Evolutionary conservation across 2,329 filamentous ascomycete genomes (phyloP).

Genomic region (Fusarium brevicatenulatum): DNA sequence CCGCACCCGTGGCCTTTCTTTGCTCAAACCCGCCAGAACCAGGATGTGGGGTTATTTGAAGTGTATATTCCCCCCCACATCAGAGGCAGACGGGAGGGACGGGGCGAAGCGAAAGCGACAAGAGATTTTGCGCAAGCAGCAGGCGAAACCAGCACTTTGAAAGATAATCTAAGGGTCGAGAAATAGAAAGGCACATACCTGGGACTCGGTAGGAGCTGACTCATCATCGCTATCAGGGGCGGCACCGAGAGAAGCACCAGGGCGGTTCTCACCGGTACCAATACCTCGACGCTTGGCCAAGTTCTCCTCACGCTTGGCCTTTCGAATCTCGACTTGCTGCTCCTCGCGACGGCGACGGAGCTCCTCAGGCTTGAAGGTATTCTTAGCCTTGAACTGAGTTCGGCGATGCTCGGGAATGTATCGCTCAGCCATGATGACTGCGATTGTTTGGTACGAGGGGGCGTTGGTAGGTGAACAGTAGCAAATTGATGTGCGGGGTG

Average conservation of each 20-base stretch:
- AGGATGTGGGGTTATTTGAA: conserved; percentile 49
- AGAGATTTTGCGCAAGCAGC: conserved; percentile 12
- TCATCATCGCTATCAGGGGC: conserved; percentile 98
- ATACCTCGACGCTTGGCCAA: conserved; percentile 98
- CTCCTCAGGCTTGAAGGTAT: conserved; percentile 98
- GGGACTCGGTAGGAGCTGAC: conserved; percentile 90
- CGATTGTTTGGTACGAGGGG: conserved; percentile 41
- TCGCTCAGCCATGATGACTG: conserved; percentile 88
- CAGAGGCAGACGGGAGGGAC: conserved; percentile 36
- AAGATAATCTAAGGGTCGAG: conserved; percentile 10
- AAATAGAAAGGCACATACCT: conserved; percentile 68
- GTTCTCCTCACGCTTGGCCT: conserved; percentile 98
- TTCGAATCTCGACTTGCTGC: conserved; percentile 98
- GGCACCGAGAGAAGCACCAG: conserved; percentile 84
- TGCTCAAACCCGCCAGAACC: conserved; percentile 27
- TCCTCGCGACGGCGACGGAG: conserved; percentile 97
- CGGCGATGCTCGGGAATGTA: conserved; percentile 99
- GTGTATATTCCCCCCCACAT: conserved; percentile 49
- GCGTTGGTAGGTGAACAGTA: conserved; percentile 41
- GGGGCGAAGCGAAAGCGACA: conserved; percentile 22
- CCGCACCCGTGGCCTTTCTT: conserved; percentile 1
- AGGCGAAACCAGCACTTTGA: neutral
- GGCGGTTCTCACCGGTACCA: conserved; percentile 79
- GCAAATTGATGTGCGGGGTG: conserved; percentile 46
- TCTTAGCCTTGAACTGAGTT: conserved; percentile 99